Conservation (phyloP, 1,139 yeast species). For the Taphrina wiesneri region DNA sequence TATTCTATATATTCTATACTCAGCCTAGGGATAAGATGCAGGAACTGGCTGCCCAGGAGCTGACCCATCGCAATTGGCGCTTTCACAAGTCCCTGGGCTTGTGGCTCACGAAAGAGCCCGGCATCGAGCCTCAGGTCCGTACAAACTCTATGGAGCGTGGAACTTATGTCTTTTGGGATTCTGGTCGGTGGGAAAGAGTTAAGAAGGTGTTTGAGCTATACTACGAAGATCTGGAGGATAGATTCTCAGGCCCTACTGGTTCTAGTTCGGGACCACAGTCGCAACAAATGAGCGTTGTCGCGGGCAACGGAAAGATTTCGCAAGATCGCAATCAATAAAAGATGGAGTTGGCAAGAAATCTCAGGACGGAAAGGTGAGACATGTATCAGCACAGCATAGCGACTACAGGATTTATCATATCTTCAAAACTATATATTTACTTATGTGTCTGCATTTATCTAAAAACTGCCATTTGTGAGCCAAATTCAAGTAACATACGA, state of each 20-base stretch:
- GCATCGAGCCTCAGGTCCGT: conserved; percentile 82
- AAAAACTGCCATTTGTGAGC: too few species aligned
- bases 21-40: conserved; percentile 92
- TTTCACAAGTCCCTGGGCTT: conserved; percentile 93
- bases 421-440: not conserved
- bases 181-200: conserved; percentile 93
- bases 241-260: conserved; percentile 12
- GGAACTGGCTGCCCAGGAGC: conserved; percentile 88
- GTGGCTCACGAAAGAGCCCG: conserved; percentile 94
- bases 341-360: not conserved
- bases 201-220: conserved; percentile 47
- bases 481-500: too few species aligned
- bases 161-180: conserved; percentile 93
- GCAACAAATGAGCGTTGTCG: not conserved
- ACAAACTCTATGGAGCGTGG: conserved; percentile 89
- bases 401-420: not conserved
- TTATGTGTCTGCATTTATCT: too few species aligned
- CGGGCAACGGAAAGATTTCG: not conserved
- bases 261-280: not conserved
- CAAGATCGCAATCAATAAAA: conserved; percentile 1
- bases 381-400: not conserved
- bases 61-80: conserved; percentile 88
- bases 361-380: not conserved
- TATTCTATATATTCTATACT: conserved; percentile 90
- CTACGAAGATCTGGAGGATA: conserved; percentile 37